Evolutionary conservation across 148 eudicot species (phyloP).

Genomic region (Nyssa sinensis): DNA sequence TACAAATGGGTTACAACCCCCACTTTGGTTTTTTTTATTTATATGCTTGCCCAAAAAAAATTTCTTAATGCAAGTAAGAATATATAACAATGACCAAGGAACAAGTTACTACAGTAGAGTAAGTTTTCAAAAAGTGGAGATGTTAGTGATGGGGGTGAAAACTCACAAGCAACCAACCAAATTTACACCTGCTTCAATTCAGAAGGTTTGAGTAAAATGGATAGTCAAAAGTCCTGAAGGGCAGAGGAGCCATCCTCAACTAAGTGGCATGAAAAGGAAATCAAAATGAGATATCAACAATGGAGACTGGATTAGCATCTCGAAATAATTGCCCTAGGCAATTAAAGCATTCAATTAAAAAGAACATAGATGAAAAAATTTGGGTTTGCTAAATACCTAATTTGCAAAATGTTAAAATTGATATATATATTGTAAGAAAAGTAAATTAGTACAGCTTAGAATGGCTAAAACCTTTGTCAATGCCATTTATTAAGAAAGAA

Average conservation of each 20-base stretch:
- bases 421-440: not conserved
- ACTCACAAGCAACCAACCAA: not conserved
- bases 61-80: no score
- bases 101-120: no score
- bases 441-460: not conserved
- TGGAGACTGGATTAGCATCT: not conserved
- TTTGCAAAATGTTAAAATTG: no score
- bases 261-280: not conserved
- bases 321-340: not conserved
- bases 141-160: not conserved
- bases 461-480: not conserved
- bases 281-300: not conserved
- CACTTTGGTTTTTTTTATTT: no score
- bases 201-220: not conserved
- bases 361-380: not conserved
- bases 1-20: no score
- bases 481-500: not conserved
- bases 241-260: not conserved
- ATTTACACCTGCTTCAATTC: not conserved
- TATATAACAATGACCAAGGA: no score
- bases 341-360: conserved; percentile 1
- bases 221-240: not conserved
- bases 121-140: not conserved
- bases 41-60: no score
- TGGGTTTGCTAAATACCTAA: no score